These are phyloP conservation scores for Glycine soja DNA, from an alignment of 306 rosid species.

Conservation along the genomic window DNA sequence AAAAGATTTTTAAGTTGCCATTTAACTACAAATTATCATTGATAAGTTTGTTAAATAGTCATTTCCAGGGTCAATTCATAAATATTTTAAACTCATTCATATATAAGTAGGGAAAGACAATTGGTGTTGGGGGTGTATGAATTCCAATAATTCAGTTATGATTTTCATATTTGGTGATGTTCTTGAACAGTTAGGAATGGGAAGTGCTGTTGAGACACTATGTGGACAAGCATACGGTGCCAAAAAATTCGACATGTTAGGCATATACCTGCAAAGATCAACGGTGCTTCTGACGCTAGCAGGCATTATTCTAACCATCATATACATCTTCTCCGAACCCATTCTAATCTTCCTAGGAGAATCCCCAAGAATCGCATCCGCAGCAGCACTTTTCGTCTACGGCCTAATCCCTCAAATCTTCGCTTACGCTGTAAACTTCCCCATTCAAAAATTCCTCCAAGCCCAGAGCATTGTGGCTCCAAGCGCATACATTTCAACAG, in stretches of 20 bases:
- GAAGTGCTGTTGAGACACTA: slow-evolving; percentile 87
- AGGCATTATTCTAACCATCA: slow-evolving; percentile 41
- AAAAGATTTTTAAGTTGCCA: too few relatives aligned
- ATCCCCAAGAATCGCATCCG: slow-evolving; percentile 60
- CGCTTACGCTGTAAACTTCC: slow-evolving; percentile 78
- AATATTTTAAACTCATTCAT: too few relatives aligned
- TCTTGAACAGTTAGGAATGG: slow-evolving; percentile 77
- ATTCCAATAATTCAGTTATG: too few relatives aligned
- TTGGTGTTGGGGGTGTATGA: too few relatives aligned
- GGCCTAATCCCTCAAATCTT: slow-evolving; percentile 85
- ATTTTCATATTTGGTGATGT: not conserved
- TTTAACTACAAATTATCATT: too few relatives aligned
- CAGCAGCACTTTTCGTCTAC: slow-evolving; percentile 69
- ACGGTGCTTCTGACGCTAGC: slow-evolving; percentile 57
- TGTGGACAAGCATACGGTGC: slow-evolving; percentile 93
- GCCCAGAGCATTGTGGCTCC: slow-evolving; percentile 89
- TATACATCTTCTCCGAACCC: slow-evolving; percentile 62
- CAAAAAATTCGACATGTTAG: slow-evolving; percentile 67
- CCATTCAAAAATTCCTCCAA: slow-evolving; percentile 79
- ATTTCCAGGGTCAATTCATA: too few relatives aligned
- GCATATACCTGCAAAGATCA: slow-evolving; percentile 81
- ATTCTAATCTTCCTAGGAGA: slow-evolving; percentile 66
- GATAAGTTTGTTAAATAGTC: too few relatives aligned
- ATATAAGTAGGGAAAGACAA: too few relatives aligned
- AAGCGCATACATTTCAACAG: slow-evolving; percentile 74